Base-by-base conservation (phyloP, 73 alveolate species). In the Durusdinium trenchii region DNA sequence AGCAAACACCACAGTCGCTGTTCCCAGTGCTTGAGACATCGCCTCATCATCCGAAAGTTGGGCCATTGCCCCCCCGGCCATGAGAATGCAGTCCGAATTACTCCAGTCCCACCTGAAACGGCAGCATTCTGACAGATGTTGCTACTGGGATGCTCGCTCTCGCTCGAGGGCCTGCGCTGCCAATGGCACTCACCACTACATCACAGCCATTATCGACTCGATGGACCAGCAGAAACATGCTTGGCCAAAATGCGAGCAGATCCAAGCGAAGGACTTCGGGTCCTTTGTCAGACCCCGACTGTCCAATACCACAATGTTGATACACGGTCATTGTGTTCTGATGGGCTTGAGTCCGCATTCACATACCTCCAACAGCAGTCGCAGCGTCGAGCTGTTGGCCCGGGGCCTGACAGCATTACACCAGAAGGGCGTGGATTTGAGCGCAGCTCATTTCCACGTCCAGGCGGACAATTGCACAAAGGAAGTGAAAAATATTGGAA, bases 391-490 rank as follows among this genome's bases (percentile, higher is more conserved):
- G 45, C 9, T 76, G 4, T 16, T 76, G 60, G 2, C 61, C 40
- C 61, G 12, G 40, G 86, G 61, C 9, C 26, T 76, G 86, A 42
- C 86, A 3, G 12, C 45, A 2, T 43, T 43, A 40, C 7, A 2
- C 40, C 61, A 76, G 26, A 6, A 43, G 61, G 20, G 42, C 42
- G 4, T 76, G 40, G 86, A 76, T 45, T 60, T 76, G 4, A 4
- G 86, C 2, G 1, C 40, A 2, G 61, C 61, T 7, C 26, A 43
- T 12, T 26, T 76, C 20, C 86, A 76, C 38, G 4, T 76, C 5
- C 86, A 76, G 45, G 86, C 86, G 36, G 86, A 76, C 38, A 76
- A 76, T 42, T 30, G 42, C 38, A 14, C 42, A n/a, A 76, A 76
- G 35, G 86, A 76, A 43, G 40, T 52, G 42, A 76, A 76, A 26